Evolutionary conservation across 257 asterid genomes (phyloP).

Genomic region (Catharanthus roseus): DNA sequence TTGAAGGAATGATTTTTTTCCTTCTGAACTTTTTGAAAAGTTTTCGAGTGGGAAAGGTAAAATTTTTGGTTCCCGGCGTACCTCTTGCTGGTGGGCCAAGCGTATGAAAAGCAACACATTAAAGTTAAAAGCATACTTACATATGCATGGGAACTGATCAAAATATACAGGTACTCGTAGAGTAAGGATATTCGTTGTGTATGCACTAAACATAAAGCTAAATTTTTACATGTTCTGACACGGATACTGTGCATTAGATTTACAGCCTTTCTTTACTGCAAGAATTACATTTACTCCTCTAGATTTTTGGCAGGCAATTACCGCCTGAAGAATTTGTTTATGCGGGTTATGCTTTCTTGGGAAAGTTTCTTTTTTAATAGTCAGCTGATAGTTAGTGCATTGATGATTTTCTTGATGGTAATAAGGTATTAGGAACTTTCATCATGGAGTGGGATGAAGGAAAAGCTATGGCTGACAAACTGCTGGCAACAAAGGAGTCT

Average conservation of each 20-base stretch:
- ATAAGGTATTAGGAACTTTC: conserved; percentile 83
- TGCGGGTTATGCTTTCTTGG: neutral
- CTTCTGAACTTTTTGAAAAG: neutral
- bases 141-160: neutral
- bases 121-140: no score
- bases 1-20: conserved; percentile 1
- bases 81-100: neutral
- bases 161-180: neutral
- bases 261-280: no score
- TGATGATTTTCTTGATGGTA: conserved; percentile 17
- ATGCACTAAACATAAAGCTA: neutral
- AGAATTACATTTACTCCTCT: no score
- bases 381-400: neutral
- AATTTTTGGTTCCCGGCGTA: neutral
- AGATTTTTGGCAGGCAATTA: neutral
- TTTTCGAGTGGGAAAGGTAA: neutral
- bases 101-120: neutral
- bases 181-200: neutral
- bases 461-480: conserved; percentile 42
- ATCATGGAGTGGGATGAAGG: conserved; percentile 96
- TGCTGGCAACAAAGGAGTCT: conserved; percentile 61
- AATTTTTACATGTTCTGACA: neutral
- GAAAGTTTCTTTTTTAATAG: neutral
- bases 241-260: neutral
- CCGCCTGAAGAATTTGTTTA: neutral